These are phyloP conservation scores for Astraeus odoratus DNA, from an alignment of 768 basidiomycete species.

Conservation along the genomic window DNA sequence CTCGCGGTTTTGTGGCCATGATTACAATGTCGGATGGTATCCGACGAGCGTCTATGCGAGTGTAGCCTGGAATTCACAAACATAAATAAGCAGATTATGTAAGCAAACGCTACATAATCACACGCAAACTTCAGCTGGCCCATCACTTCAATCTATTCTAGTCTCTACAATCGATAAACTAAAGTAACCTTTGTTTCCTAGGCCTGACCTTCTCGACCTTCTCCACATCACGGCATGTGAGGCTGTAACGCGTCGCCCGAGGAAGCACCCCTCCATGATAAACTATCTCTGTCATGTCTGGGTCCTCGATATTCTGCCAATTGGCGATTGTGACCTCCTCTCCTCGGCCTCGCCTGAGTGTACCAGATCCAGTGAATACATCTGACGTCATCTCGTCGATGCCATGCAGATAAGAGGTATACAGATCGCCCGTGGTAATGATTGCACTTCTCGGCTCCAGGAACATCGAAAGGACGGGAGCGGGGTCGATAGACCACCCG, in stretches of 20 bases:
- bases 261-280: conserved; percentile 43
- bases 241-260: conserved; percentile 63
- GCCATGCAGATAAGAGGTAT: conserved; percentile 74
- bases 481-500: conserved; percentile 54
- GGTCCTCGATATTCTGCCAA: conserved; percentile 40
- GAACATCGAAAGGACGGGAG: conserved; percentile 63
- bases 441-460: conserved; percentile 84
- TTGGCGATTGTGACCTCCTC: conserved; percentile 47
- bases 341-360: conserved; percentile 18
- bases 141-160: no score
- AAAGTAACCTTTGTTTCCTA: no score
- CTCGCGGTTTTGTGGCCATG: conserved; percentile 10
- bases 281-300: conserved; percentile 33
- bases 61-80: no score
- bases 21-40: no score
- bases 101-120: no score
- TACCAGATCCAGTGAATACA: conserved; percentile 23
- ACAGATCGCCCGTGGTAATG: conserved; percentile 65
- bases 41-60: no score
- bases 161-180: no score
- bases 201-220: conserved; percentile 35
- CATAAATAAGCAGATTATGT: no score
- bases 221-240: conserved; percentile 81
- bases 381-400: conserved; percentile 58
- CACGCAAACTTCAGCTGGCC: no score